A percentile compares a stretch with the other conserved stretches of the same genome.
These are phyloP conservation scores for Citrullus colocynthis DNA, from an alignment of 306 rosid species.

Conservation along the genomic window DNA sequence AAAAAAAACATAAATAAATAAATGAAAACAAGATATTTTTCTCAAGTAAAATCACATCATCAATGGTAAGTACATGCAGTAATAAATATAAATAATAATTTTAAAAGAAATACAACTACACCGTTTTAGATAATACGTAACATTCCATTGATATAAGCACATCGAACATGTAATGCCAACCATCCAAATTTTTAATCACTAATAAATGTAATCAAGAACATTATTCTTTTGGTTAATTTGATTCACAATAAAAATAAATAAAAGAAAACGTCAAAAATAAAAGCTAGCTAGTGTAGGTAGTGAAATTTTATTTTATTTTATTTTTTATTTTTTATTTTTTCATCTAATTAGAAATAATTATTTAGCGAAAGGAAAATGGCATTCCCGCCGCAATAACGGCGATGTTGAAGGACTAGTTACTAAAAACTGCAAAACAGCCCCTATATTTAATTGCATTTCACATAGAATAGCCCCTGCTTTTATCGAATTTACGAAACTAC, in stretches of 20 bases:
- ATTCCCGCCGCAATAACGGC: constrained; percentile 76
- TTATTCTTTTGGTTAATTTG: neutral
- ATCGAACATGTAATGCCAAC: constrained; percentile 6
- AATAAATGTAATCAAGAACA: neutral
- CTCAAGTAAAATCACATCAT: neutral
- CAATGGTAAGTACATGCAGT: neutral
- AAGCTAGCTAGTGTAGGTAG: no score
- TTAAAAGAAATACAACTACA: no score
- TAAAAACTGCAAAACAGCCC: constrained; percentile 11
- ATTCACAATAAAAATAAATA: neutral
- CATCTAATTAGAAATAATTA: no score
- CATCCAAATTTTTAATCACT: constrained; percentile 13
- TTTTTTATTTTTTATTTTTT: no score
- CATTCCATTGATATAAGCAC: no score
- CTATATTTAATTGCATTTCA: constrained; percentile 7
- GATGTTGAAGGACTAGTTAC: constrained; percentile 16
- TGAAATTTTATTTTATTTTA: no score
- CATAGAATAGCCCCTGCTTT: neutral
- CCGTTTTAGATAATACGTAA: no score
- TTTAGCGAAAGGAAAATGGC: neutral
- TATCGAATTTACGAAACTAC: constrained; percentile 26
- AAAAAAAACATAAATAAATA: no score
- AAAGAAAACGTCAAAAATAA: no score
- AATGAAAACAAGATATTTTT: neutral
- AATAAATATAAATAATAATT: neutral